Percentiles rank a stretch among this genome's conserved stretches.
Evolutionary conservation across 495 filamentous ascomycete species (phyloP).

Genomic region (Bacidia rubella): DNA sequence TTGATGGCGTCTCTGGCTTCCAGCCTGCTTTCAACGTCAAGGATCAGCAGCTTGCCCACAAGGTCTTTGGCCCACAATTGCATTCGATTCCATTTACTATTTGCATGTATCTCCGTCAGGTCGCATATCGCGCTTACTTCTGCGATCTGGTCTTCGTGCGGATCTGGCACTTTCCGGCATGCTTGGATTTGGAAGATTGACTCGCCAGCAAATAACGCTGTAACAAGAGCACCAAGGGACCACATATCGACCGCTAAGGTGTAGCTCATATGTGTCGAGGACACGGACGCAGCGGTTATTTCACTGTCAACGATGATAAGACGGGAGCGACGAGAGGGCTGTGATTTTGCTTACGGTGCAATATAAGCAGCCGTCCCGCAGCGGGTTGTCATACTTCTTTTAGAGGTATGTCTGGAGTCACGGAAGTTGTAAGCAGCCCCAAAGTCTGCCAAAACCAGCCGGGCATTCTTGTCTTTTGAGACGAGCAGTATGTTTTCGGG

Average conservation of each 20-base stretch:
- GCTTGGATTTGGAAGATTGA: constrained; percentile 21
- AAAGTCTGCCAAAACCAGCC: constrained; percentile 64
- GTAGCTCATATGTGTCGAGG: too few species aligned
- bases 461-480: constrained; percentile 29
- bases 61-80: constrained; percentile 37
- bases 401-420: constrained; percentile 2
- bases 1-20: constrained; percentile 38
- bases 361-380: constrained; percentile 54
- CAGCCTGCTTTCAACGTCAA: constrained; percentile 38
- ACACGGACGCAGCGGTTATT: too few species aligned
- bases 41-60: constrained; percentile 36
- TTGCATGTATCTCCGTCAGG: constrained; percentile 25
- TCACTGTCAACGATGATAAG: too few species aligned
- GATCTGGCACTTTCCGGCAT: not conserved
- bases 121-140: constrained; percentile 17
- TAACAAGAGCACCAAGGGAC: constrained; percentile 44
- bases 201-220: constrained; percentile 36
- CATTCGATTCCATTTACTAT: constrained; percentile 26
- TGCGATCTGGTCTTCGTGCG: not conserved
- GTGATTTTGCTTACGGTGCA: constrained; percentile 72
- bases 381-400: constrained; percentile 42
- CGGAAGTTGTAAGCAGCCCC: constrained; percentile 43
- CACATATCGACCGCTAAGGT: constrained; percentile 46
- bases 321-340: too few species aligned
- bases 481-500: constrained; percentile 57